phyloP scores from a whole-genome alignment of 108 stramenopile genomes.

The Nitzschia palea region DNA sequence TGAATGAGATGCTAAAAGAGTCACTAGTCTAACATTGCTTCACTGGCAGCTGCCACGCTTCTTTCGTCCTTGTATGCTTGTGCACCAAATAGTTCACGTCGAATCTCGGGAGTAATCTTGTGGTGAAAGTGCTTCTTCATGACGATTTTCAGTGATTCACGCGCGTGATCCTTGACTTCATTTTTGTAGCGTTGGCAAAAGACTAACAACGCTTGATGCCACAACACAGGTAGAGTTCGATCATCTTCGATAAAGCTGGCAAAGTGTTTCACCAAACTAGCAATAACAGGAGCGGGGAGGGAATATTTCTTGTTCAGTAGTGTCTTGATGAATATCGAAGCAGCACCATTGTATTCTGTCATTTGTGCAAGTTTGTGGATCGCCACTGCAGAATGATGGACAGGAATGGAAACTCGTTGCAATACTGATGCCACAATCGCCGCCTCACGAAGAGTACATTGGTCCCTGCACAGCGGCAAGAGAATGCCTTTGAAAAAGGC shows the following conservation, averaged over 20 bases:
- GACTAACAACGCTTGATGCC: conserved; percentile 95
- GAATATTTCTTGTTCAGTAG: conserved; percentile 98
- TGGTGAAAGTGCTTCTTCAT: conserved; percentile 92
- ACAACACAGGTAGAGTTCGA: conserved; percentile 87
- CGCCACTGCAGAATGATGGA: conserved; percentile 96
- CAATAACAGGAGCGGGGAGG: conserved; percentile 93
- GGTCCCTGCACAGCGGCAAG: conserved; percentile 88
- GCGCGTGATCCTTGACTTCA: conserved; percentile 79
- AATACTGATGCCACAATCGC: conserved; percentile 94
- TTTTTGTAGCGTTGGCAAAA: conserved; percentile 96
- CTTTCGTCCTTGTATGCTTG: conserved; percentile 83
- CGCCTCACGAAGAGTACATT: conserved; percentile 96
- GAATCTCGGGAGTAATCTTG: conserved; percentile 95
- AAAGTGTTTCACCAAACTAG: conserved; percentile 90
- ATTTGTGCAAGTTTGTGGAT: conserved; percentile 94
- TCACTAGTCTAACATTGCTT: conserved; percentile 1
- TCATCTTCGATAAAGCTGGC: conserved; percentile 65
- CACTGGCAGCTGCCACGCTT: conserved; percentile 6
- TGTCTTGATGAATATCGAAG: conserved; percentile 89
- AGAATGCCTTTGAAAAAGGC: conserved; percentile 99
- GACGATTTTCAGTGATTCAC: conserved; percentile 70
- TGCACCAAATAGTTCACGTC: conserved; percentile 93
- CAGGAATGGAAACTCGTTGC: conserved; percentile 92
- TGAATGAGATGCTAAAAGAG: too few species aligned
- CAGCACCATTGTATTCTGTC: conserved; percentile 90